Percentiles rank a stretch among this genome's conserved stretches.
Evolutionary conservation across 352 stramenopile genomes (phyloP).

Genomic region (Pythium brassicae): DNA sequence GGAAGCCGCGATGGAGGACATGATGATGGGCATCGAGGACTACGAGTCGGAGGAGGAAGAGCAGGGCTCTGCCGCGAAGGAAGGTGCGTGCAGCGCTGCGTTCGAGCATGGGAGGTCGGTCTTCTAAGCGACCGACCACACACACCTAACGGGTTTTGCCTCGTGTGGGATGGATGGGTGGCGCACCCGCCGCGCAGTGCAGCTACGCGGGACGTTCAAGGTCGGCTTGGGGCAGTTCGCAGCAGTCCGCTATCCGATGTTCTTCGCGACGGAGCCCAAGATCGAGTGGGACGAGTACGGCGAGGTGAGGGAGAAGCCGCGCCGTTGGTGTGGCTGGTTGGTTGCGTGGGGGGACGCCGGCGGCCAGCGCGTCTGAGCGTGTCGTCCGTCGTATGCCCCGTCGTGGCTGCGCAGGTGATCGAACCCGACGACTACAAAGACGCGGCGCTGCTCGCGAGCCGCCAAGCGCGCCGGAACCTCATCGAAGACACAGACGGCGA

Average conservation of each 20-base stretch:
- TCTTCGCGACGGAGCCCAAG: slow-evolving; percentile 82
- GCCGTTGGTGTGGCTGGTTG: neutral
- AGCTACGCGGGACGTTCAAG: slow-evolving; percentile 84
- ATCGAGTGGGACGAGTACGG: slow-evolving; percentile 89
- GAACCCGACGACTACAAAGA: slow-evolving; percentile 83
- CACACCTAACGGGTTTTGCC: neutral
- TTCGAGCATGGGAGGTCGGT: too few species aligned
- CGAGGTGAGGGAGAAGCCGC: slow-evolving; percentile 32
- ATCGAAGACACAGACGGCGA: slow-evolving; percentile 58
- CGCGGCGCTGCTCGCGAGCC: slow-evolving; percentile 50
- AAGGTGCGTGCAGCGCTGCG: slow-evolving; percentile 24
- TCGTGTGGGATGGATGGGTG: neutral
- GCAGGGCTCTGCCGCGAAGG: slow-evolving; percentile 48
- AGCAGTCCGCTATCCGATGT: slow-evolving; percentile 84
- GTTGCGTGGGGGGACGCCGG: neutral
- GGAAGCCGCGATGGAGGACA: slow-evolving; percentile 88
- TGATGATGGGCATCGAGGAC: slow-evolving; percentile 90
- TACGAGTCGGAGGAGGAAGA: slow-evolving; percentile 85
- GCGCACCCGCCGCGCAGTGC: slow-evolving; percentile 27
- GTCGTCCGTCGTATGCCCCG: too few species aligned
- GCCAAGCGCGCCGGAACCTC: slow-evolving; percentile 57
- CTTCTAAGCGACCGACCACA: too few species aligned
- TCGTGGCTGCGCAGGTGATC: slow-evolving; percentile 47
- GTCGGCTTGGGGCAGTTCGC: slow-evolving; percentile 82
- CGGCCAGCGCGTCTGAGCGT: neutral